Evolutionary conservation across 2,329 filamentous ascomycete genomes (phyloP), one percentile per base, ranked within the genome.

Genomic region (Colletotrichum scovillei): DNA sequence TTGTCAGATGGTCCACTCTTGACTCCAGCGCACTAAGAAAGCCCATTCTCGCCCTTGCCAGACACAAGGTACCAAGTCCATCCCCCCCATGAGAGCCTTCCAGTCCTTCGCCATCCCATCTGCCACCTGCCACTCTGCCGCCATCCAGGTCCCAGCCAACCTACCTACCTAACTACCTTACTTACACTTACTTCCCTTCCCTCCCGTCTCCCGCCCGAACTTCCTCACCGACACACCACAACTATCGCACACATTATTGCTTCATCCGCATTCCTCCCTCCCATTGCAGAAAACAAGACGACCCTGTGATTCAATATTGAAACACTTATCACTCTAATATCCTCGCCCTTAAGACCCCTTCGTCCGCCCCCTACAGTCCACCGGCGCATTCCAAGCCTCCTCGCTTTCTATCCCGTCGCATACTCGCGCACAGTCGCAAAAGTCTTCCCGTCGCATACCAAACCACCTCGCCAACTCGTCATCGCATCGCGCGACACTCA

Each of bases 91-190:
- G 42, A 49, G 42, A 49, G 42, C 42, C 42, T 49, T 49, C 19
- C 35, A 56, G 53, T 64, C 62, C 62, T 64, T 49, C 49, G 62
- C 62, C 68, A 60, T 71, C 71, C 71, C 67, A 66, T 71, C 67
- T 62, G 60, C 58, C 56, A 71, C 67, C 71, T 69, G 70, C 70
- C 70, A 69, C 70, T 73, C 66, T 69, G 70, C 70, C 66, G 70
- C 60, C 46, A 64, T 73, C 70, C 49, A 73, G 66, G 67, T 63
- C 69, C 69, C 69, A 72, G 69, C 70, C 72, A 74, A 72, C 72
- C 62, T 63, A n/a, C 19, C 42, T 49, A 49, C 42, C 42, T 22
- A 35, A 35, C 32, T 35, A 35, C 32, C 32, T 35, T 35, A 35
- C 32, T 35, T 35, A 49, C 42, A 49, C 42, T 74, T 60, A 32